Percentiles rank a stretch among this genome's conserved stretches.
Evolutionary conservation across 495 filamentous ascomycete species (phyloP).

Genomic region (Pyronema domesticum): DNA sequence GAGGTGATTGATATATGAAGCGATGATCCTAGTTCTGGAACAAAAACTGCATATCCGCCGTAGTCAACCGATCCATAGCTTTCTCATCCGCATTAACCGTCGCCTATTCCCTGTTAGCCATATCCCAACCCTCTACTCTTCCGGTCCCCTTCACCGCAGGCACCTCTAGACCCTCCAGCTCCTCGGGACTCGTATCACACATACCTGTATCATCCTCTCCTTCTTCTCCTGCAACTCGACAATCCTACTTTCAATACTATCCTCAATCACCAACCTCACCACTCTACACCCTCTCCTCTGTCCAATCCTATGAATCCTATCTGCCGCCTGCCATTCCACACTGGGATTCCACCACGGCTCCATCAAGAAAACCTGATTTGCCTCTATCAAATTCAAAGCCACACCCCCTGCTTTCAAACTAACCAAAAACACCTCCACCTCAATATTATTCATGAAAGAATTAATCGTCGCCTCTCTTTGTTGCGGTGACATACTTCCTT

Average conservation of each 20-base stretch:
- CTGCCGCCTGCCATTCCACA: conserved; percentile 92
- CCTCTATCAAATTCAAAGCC: conserved; percentile 85
- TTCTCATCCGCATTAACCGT: conserved; percentile 83
- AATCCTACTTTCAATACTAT: conserved; percentile 88
- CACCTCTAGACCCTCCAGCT: too few species aligned
- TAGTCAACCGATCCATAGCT: conserved; percentile 74
- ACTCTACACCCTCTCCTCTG: conserved; percentile 88
- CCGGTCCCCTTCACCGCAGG: background rate
- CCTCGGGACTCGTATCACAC: too few species aligned
- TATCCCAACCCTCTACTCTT: too few species aligned
- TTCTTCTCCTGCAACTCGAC: conserved; percentile 95
- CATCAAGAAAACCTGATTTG: conserved; percentile 82
- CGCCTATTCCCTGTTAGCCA: too few species aligned
- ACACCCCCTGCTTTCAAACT: conserved; percentile 92
- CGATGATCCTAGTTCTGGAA: conserved; percentile 41
- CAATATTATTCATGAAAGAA: conserved; percentile 83
- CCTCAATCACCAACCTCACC: conserved; percentile 82
- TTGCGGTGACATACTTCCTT: conserved; percentile 84
- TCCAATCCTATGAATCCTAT: conserved; percentile 92
- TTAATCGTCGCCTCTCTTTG: conserved; percentile 79
- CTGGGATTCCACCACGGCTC: conserved; percentile 99
- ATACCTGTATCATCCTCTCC: conserved; percentile 65
- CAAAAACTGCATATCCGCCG: conserved; percentile 84
- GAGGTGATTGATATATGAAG: too few species aligned
- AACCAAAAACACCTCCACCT: conserved; percentile 88